A percentile compares a stretch with the other conserved stretches of the same genome.
Conservation (phyloP, 2,329 filamentous ascomycete genomes). For the Hypomyces perniciosus region DNA sequence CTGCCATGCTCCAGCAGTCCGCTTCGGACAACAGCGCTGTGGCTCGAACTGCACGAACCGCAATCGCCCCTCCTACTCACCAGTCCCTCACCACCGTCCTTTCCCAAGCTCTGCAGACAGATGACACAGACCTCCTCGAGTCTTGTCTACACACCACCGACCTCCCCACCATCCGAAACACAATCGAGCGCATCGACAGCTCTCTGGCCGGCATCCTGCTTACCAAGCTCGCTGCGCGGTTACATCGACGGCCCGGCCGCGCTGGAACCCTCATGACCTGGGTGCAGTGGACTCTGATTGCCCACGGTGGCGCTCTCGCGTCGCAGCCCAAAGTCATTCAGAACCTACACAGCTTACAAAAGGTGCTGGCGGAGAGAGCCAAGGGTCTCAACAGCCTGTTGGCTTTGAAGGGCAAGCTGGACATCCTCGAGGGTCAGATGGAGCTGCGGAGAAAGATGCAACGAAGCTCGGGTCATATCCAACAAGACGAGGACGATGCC, state of each 20-base stretch:
- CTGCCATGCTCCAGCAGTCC: conserved; percentile 48
- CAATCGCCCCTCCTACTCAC: conserved; percentile 58
- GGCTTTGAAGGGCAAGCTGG: conserved; percentile 87
- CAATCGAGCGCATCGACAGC: conserved; percentile 85
- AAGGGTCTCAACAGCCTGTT: conserved; percentile 76
- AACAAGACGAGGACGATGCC: conserved; percentile 44
- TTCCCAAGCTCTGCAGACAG: conserved; percentile 84
- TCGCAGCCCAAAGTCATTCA: conserved; percentile 78
- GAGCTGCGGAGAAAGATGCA: conserved; percentile 68
- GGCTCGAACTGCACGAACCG: conserved; percentile 38
- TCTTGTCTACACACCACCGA: conserved; percentile 82
- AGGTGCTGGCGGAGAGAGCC: conserved; percentile 81
- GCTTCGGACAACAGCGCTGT: conserved; percentile 23
- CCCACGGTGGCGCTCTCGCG: conserved; percentile 85
- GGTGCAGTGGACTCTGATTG: conserved; percentile 91
- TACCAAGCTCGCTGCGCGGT: conserved; percentile 75
- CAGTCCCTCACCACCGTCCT: conserved; percentile 89
- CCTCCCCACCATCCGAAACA: conserved; percentile 70
- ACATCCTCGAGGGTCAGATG: conserved; percentile 89
- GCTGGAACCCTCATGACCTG: conserved; percentile 88
- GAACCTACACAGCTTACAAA: conserved; percentile 71
- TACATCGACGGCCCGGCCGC: conserved; percentile 81
- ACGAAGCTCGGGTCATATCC: conserved; percentile 29
- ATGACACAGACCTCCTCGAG: conserved; percentile 84
- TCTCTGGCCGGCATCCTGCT: conserved; percentile 73